Evolutionary conservation across 2,329 filamentous ascomycete genomes (phyloP), one percentile per base, ranked within the genome.

Genomic region (Hysterium pulicare): DNA sequence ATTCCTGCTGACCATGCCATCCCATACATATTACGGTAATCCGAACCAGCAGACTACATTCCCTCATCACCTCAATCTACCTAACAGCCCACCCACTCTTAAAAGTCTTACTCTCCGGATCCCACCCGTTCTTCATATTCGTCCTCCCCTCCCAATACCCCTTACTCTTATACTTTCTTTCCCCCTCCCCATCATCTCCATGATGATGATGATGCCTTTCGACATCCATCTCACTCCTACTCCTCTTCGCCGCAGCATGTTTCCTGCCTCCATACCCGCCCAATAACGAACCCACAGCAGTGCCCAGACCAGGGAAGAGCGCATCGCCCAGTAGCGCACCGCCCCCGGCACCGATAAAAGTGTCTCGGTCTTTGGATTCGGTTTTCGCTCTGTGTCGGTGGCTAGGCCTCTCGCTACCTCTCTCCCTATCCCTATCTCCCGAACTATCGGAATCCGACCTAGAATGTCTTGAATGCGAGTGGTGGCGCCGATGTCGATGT

Each of bases 11-110:
- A n/a, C n/a, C n/a, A n/a, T n/a, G n/a, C n/a, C n/a, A n/a, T n/a
- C n/a, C n/a, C n/a, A n/a, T n/a, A n/a, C n/a, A n/a, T n/a, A n/a
- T n/a, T n/a, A n/a, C n/a, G n/a, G n/a, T n/a, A n/a, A n/a, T n/a
- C n/a, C n/a, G n/a, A n/a, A n/a, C n/a, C n/a, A n/a, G n/a, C n/a
- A n/a, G n/a, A n/a, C n/a, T n/a, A n/a, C n/a, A n/a, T n/a, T n/a
- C n/a, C n/a, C n/a, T n/a, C n/a, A n/a, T n/a, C n/a, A n/a, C n/a
- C n/a, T n/a, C n/a, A n/a, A n/a, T 84, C 83, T 82, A 80, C 77
- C 81, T 79, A 76, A 75, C 74, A 75, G 73, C 81, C 79, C 40
- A 42, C 13, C 59, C 59, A 34, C 82, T 84, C 83, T 82, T 79
- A 46, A 47, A 60, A 31, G 54, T 58, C 32, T 39, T 48, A 40